Evolutionary conservation across 2,329 filamentous ascomycete genomes (phyloP).

Genomic region (Lachnellula hyalina): DNA sequence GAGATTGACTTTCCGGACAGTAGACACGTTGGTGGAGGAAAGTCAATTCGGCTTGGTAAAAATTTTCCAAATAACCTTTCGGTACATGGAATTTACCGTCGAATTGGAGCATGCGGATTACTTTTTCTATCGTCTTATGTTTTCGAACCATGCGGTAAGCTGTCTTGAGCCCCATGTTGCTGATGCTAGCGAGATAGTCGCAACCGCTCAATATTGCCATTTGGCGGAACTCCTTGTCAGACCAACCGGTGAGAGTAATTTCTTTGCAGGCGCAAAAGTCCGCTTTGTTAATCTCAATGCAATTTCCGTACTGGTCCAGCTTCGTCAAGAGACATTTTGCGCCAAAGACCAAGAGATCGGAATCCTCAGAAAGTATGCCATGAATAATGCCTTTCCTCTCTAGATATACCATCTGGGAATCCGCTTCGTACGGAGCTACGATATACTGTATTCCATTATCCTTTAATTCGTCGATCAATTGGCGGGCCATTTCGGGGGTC

Average conservation of each 20-base stretch:
- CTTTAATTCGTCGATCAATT: slow-evolving; percentile 89
- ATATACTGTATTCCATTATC: slow-evolving; percentile 74
- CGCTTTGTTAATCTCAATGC: slow-evolving; percentile 81
- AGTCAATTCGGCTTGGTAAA: slow-evolving; percentile 82
- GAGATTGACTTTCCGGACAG: slow-evolving; percentile 63
- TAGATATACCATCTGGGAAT: slow-evolving; percentile 92
- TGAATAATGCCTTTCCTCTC: slow-evolving; percentile 78
- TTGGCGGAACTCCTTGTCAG: slow-evolving; percentile 80
- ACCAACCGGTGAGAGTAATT: slow-evolving; percentile 85
- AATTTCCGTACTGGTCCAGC: slow-evolving; percentile 87
- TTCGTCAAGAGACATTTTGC: slow-evolving; percentile 89
- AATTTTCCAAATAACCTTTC: slow-evolving; percentile 71
- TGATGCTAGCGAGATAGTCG: slow-evolving; percentile 86
- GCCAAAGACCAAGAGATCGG: slow-evolving; percentile 91
- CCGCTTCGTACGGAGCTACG: slow-evolving; percentile 95
- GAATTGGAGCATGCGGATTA: slow-evolving; percentile 79
- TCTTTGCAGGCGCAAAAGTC: slow-evolving; percentile 88
- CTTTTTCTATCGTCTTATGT: slow-evolving; percentile 78
- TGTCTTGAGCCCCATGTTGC: slow-evolving; percentile 85
- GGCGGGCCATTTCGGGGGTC: slow-evolving; percentile 89
- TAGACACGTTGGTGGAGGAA: slow-evolving; percentile 95
- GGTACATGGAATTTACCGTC: slow-evolving; percentile 82
- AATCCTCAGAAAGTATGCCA: slow-evolving; percentile 93
- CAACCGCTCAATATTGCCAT: slow-evolving; percentile 98
- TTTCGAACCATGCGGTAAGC: slow-evolving; percentile 87